These are phyloP conservation scores for Pleurotus citrinopileatus DNA, from an alignment of 768 basidiomycete genomes.

Conservation along the genomic window DNA sequence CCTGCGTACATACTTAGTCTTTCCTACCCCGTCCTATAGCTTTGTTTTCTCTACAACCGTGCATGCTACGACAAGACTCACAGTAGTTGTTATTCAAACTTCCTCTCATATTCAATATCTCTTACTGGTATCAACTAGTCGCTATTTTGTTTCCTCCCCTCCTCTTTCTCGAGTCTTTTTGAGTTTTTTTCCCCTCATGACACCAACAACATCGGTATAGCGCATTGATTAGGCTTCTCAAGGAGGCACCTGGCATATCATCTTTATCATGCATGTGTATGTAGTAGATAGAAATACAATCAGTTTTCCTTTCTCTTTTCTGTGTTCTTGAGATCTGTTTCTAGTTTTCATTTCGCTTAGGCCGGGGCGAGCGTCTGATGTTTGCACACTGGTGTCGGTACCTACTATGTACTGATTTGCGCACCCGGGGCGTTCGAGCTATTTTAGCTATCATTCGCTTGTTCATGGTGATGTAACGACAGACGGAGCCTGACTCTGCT, in stretches of 20 bases:
- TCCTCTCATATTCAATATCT: conserved; percentile 10
- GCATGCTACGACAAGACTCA: conserved; percentile 41
- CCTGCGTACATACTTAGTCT: not conserved
- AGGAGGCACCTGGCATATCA: conserved; percentile 57
- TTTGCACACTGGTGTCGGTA: too few species aligned
- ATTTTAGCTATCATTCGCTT: not conserved
- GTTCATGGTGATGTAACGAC: too few species aligned
- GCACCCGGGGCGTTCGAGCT: not conserved
- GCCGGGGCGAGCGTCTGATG: too few species aligned
- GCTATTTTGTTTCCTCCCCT: conserved; percentile 26
- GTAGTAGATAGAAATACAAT: conserved; percentile 11
- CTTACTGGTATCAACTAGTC: conserved; percentile 6
- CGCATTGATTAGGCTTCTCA: conserved; percentile 44
- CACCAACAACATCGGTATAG: conserved; percentile 1
- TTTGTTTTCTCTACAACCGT: conserved; percentile 28
- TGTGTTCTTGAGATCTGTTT: not conserved
- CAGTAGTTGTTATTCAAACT: conserved; percentile 1
- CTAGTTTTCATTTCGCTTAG: not conserved
- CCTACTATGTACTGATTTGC: not conserved
- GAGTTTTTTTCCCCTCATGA: too few species aligned
- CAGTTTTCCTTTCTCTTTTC: not conserved
- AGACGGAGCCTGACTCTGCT: too few species aligned
- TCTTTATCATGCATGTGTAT: conserved; percentile 12
- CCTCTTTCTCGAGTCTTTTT: conserved; percentile 31
- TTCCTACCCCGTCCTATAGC: conserved; percentile 15